Percentiles rank a stretch among this genome's conserved stretches.
Evolutionary conservation across 441 rosid genomes (phyloP).

Genomic region (Rhodomyrtus psidioides): DNA sequence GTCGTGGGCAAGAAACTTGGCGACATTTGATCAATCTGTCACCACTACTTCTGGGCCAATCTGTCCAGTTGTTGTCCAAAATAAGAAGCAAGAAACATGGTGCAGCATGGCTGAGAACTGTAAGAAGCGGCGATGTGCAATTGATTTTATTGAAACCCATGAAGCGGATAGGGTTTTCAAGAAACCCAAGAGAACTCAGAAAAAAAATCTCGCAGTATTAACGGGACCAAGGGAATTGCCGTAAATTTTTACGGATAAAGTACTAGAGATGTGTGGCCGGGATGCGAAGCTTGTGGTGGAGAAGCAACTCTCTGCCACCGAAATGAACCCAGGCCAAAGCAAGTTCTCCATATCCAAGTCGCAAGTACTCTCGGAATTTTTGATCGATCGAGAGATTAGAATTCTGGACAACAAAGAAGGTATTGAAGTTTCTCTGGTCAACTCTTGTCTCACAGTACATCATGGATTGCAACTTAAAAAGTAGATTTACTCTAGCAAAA

Average conservation of each 20-base stretch:
- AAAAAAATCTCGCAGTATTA: background rate
- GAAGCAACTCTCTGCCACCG: background rate
- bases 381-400: background rate
- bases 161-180: background rate
- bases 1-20: no score
- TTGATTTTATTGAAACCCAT: background rate
- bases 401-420: background rate
- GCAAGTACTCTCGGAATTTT: no score
- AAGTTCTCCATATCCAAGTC: background rate
- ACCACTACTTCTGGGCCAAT: no score
- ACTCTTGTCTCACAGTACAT: background rate
- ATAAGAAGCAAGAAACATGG: background rate
- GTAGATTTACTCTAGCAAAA: background rate
- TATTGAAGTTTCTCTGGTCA: background rate
- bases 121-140: background rate
- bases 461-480: background rate
- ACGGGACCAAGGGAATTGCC: background rate
- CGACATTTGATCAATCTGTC: no score
- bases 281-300: background rate
- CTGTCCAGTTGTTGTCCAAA: background rate
- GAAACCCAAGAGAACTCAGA: background rate
- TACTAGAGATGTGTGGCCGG: background rate
- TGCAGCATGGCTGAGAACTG: background rate
- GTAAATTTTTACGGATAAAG: background rate
- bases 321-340: background rate